Base-by-base conservation (phyloP, 768 basidiomycete genomes). In the Mrakia hoshinonis region DNA sequence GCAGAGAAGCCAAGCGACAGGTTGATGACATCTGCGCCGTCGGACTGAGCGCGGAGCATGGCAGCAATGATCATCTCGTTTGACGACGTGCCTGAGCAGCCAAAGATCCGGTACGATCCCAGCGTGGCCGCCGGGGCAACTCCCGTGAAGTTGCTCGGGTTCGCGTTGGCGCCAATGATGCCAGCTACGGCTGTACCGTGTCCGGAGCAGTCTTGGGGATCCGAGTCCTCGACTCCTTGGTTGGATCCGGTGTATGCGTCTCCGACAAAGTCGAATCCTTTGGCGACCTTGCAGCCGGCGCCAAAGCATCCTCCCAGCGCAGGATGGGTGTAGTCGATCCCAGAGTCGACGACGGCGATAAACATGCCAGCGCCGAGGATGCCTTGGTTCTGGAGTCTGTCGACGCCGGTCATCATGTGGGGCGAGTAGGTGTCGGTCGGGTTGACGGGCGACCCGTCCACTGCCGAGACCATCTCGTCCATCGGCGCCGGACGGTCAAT, bases 351-450 rank as follows among this genome's bases (percentile, higher is more conserved):
- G 54, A 89, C 85, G 73, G 83, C 88, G 68, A 90, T 83, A 75
- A 87, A 87, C 77, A 88, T 81, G 2, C 87, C 87, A 49, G 82
- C 82, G 15, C 89, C 88, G 34, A 82, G 81, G 75, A 86, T 82
- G 0, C 87, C 87, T 73, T 83, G 75, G 6, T 85, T 85, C 76
- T 89, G 87, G 24, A 87, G 81, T 72, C 83, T 84, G 75, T 88
- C 85, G 1, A 88, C 87, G 24, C 86, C 85, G 60, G 72, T 68
- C 72, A 68, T 68, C 12, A n/a, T 36, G 61, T 68, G 67, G n/a
- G 72, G 43, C 0, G 65, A 22, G 47, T 36, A 70, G 26, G 61
- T 70, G 62, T 70, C 69, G 1, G 69, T 70, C 4, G 69, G 69
- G 58, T 70, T 70, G 24, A 31, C 38, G 6, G 61, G n/a, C 24